A percentile compares a stretch with the other conserved stretches of the same genome.
phyloP scores from a whole-genome alignment of 495 filamentous ascomycete genomes.

The Hypoxylon fragiforme region DNA sequence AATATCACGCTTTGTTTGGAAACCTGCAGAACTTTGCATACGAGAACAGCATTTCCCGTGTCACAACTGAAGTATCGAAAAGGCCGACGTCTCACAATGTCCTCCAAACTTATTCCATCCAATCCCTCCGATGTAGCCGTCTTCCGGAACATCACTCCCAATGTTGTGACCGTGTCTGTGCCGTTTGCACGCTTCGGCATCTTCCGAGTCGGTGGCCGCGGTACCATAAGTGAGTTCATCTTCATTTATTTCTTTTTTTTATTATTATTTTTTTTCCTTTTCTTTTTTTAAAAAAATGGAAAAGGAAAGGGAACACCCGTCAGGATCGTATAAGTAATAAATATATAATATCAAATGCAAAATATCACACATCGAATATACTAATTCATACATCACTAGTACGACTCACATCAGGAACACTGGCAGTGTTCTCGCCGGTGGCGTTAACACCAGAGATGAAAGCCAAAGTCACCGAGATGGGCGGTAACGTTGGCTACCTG shows the following conservation, averaged over 20 bases:
- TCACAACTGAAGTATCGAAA: not conserved
- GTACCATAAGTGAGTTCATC: constrained; percentile 70
- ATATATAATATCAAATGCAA: no score
- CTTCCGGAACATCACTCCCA: constrained; percentile 77
- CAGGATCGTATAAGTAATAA: no score
- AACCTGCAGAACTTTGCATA: not conserved
- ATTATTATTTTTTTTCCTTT: no score
- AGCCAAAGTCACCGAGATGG: constrained; percentile 65
- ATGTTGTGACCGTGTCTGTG: constrained; percentile 77
- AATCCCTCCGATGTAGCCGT: constrained; percentile 83
- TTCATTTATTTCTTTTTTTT: no score
- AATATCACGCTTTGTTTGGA: not conserved
- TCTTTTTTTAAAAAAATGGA: no score
- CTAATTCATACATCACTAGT: constrained; percentile 55
- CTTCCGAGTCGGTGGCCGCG: constrained; percentile 82
- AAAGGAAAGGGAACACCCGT: no score
- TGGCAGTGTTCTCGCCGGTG: constrained; percentile 92
- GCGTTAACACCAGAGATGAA: constrained; percentile 78
- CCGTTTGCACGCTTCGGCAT: constrained; percentile 83
- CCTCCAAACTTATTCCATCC: constrained; percentile 49
- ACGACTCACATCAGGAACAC: constrained; percentile 69
- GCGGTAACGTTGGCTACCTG: constrained; percentile 77
- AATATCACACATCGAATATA: not conserved
- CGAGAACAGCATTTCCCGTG: not conserved
- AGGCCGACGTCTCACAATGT: constrained; percentile 39